Evolutionary conservation across 2,329 filamentous ascomycete species (phyloP).

Genomic region (Epichloe glyceriae): DNA sequence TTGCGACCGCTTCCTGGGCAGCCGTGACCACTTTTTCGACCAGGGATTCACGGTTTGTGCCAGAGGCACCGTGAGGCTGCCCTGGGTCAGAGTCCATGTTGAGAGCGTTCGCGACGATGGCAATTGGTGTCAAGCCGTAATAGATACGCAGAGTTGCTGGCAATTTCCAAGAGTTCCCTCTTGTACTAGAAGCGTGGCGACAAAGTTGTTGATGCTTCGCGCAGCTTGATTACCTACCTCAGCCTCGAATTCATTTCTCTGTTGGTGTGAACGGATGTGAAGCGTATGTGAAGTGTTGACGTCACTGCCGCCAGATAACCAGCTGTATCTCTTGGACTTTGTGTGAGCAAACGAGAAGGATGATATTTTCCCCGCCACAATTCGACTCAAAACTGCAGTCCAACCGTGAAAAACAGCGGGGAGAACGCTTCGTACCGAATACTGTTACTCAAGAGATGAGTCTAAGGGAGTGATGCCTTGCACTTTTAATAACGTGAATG

Average conservation of each 20-base stretch:
- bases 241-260: neutral
- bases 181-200: neutral
- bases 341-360: neutral
- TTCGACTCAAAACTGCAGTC: too few relatives aligned
- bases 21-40: slow-evolving; percentile 19
- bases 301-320: neutral
- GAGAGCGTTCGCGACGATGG: neutral
- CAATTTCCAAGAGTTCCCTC: neutral
- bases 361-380: too few relatives aligned
- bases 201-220: neutral
- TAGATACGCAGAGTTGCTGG: neutral
- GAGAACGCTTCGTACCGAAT: neutral
- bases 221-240: neutral
- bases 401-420: neutral
- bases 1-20: slow-evolving; percentile 13
- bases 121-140: neutral
- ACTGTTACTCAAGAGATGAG: neutral
- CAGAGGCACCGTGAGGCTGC: slow-evolving; percentile 8
- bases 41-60: slow-evolving; percentile 14
- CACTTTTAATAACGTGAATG: neutral
- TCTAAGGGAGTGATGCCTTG: neutral
- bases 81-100: slow-evolving; percentile 16
- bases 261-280: neutral
- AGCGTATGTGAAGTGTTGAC: neutral
- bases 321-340: neutral